Evolutionary conservation across 768 basidiomycete genomes (phyloP).

Genomic region (Suillus placidus): DNA sequence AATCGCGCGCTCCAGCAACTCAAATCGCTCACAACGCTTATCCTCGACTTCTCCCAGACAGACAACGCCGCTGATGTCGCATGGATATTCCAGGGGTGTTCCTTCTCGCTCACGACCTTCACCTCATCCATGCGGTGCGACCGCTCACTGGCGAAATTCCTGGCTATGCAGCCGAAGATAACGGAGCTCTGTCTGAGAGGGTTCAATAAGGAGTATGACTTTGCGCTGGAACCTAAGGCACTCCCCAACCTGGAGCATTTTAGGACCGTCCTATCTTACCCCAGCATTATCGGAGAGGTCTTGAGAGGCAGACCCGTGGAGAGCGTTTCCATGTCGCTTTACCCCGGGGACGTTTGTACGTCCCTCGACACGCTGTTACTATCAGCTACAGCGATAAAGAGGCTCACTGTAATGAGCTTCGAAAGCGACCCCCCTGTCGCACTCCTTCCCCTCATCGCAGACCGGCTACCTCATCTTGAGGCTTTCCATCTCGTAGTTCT

Average conservation of each 20-base stretch:
- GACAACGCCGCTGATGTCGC: slow-evolving; percentile 40
- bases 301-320: slow-evolving; percentile 51
- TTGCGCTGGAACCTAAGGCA: slow-evolving; percentile 39
- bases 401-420: slow-evolving; percentile 62
- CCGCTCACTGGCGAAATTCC: slow-evolving; percentile 48
- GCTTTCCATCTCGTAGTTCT: slow-evolving; percentile 64
- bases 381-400: slow-evolving; percentile 42
- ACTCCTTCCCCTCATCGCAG: slow-evolving; percentile 51
- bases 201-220: slow-evolving; percentile 40
- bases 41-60: slow-evolving; percentile 49
- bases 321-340: slow-evolving; percentile 55
- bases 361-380: slow-evolving; percentile 48
- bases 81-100: slow-evolving; percentile 51
- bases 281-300: slow-evolving; percentile 47
- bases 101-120: slow-evolving; percentile 49
- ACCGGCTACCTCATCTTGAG: slow-evolving; percentile 52
- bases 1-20: slow-evolving; percentile 45
- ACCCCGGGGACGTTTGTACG: slow-evolving; percentile 39
- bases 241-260: slow-evolving; percentile 53
- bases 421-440: slow-evolving; percentile 47
- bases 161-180: slow-evolving; percentile 52
- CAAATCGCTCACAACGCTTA: slow-evolving; percentile 42
- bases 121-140: slow-evolving; percentile 62
- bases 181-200: slow-evolving; percentile 59
- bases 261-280: slow-evolving; percentile 56